Conservation (phyloP, 805 yeast species). For the Dipodascus albidus region DNA sequence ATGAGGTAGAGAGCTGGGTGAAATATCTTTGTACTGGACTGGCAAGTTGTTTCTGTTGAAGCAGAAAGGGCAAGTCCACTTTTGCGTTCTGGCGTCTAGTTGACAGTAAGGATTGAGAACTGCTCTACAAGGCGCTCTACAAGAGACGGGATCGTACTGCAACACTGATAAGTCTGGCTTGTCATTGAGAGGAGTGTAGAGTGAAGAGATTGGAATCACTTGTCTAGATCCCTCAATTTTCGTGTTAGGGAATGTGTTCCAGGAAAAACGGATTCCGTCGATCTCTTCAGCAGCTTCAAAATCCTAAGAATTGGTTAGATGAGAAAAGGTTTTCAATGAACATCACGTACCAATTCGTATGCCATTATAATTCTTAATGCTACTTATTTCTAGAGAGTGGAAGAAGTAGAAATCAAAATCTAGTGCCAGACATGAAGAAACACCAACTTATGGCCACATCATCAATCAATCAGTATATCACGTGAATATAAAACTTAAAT, state of each 20-base stretch:
- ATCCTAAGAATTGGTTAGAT: slow-evolving; percentile 25
- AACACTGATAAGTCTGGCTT: slow-evolving; percentile 68
- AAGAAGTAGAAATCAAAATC: neutral
- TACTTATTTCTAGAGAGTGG: neutral
- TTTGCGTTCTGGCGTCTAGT: slow-evolving; percentile 59
- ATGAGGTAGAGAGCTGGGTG: slow-evolving; percentile 67
- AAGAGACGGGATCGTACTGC: slow-evolving; percentile 74
- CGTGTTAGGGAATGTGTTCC: slow-evolving; percentile 85
- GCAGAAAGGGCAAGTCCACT: slow-evolving; percentile 86
- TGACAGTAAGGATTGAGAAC: slow-evolving; percentile 80
- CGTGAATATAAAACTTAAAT: neutral
- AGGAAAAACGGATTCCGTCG: slow-evolving; percentile 62
- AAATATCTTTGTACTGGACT: slow-evolving; percentile 64
- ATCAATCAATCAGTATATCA: neutral
- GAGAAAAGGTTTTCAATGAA: too few species aligned
- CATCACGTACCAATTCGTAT: slow-evolving; percentile 5
- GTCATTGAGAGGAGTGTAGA: slow-evolving; percentile 86
- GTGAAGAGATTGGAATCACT: slow-evolving; percentile 87
- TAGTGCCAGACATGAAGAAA: neutral
- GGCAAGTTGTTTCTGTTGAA: slow-evolving; percentile 69
- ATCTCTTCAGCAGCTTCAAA: slow-evolving; percentile 49
- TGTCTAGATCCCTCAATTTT: slow-evolving; percentile 81
- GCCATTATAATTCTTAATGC: slow-evolving; percentile 5
- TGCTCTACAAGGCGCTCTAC: slow-evolving; percentile 74
- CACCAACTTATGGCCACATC: neutral